A percentile compares a stretch with the other conserved stretches of the same genome.
These are phyloP conservation scores for Neobulgaria alba DNA, from an alignment of 2,329 filamentous ascomycete species.

Conservation along the genomic window DNA sequence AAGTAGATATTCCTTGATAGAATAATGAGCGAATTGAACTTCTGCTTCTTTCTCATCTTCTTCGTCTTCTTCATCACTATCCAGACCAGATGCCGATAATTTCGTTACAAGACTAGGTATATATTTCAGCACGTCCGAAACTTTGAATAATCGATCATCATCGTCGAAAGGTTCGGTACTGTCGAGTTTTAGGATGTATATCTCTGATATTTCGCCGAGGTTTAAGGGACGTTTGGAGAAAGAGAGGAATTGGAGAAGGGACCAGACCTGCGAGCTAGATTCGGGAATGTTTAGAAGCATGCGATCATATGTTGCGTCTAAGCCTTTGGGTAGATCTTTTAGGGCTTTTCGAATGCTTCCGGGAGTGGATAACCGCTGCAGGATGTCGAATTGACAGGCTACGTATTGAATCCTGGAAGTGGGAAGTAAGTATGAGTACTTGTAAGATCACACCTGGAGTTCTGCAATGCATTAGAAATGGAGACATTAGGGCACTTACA, in stretches of 20 bases:
- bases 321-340: conserved; percentile 12
- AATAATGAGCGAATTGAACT: conserved; percentile 24
- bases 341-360: conserved; percentile 9
- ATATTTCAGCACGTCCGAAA: not conserved
- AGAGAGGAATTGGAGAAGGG: not conserved
- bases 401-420: conserved; percentile 24
- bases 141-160: not conserved
- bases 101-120: not conserved
- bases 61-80: too few relatives aligned
- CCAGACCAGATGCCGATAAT: too few relatives aligned
- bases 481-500: conserved; percentile 5
- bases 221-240: not conserved
- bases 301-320: not conserved
- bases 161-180: not conserved
- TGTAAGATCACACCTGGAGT: not conserved
- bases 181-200: conserved; percentile 1
- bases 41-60: not conserved
- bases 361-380: not conserved
- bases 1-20: conserved; percentile 26
- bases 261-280: not conserved
- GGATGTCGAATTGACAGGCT: conserved; percentile 24
- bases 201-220: not conserved
- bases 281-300: not conserved
- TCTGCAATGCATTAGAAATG: not conserved
- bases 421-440: not conserved